phyloP scores from a whole-genome alignment of 2,329 filamentous ascomycete genomes.

The Cytospora paraplurivora region DNA sequence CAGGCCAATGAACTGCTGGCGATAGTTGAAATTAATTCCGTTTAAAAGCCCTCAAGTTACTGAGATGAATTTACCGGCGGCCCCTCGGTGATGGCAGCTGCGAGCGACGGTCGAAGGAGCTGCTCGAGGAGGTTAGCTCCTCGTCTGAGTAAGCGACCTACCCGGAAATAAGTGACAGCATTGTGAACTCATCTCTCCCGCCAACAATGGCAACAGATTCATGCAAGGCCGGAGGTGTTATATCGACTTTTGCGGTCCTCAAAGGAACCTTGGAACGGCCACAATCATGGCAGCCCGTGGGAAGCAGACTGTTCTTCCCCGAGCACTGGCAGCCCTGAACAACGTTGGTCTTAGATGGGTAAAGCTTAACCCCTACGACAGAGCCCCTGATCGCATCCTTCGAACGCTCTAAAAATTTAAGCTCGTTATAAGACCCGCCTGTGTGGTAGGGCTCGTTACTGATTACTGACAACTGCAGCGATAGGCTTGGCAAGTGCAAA shows the following conservation, averaged over 20 bases:
- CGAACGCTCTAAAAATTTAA: background rate
- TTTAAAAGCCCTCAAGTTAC: background rate
- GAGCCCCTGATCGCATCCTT: background rate
- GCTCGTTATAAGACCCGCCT: conserved; percentile 7
- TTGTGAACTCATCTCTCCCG: background rate
- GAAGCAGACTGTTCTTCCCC: background rate
- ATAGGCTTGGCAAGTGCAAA: background rate
- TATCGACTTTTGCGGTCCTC: background rate
- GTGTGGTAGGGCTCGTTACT: background rate
- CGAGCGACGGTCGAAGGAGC: background rate
- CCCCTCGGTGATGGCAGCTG: background rate
- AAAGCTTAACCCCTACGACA: background rate
- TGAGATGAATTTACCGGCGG: background rate
- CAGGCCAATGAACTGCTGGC: background rate
- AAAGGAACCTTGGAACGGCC: background rate
- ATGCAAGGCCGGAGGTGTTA: background rate
- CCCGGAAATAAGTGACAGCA: background rate
- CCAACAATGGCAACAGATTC: background rate
- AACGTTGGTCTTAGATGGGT: background rate
- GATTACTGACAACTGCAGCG: background rate
- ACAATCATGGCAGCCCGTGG: background rate
- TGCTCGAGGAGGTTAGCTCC: background rate
- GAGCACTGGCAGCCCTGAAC: background rate
- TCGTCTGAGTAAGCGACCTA: background rate
- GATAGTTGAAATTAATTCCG: background rate